These are phyloP conservation scores for Cercis canadensis DNA, from an alignment of 306 rosid species.

Conservation along the genomic window DNA sequence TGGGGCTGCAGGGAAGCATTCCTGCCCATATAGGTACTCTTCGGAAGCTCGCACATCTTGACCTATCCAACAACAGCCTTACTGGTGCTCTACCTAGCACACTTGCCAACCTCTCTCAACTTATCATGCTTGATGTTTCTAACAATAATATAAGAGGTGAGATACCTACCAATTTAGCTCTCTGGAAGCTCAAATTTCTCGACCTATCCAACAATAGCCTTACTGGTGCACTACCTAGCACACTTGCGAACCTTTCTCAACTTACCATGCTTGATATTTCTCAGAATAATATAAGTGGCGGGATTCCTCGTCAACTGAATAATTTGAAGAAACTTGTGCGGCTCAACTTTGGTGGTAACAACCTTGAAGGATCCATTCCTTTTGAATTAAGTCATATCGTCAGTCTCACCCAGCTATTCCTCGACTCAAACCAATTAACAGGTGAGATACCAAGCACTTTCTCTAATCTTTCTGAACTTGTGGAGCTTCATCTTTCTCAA, in stretches of 20 bases:
- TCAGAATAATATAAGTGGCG: too few species aligned
- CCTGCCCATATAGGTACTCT: too few species aligned
- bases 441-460: too few species aligned
- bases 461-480: too few species aligned
- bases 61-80: neutral
- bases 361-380: too few species aligned
- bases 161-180: too few species aligned
- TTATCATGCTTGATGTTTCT: neutral
- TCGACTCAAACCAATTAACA: too few species aligned
- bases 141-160: neutral
- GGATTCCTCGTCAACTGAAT: too few species aligned
- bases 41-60: neutral
- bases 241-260: constrained; percentile 1
- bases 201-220: neutral
- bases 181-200: neutral
- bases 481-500: neutral
- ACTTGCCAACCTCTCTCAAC: neutral
- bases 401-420: neutral
- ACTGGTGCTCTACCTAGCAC: constrained; percentile 3
- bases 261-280: neutral
- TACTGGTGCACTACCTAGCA: neutral
- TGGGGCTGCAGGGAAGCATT: too few species aligned
- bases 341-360: too few species aligned
- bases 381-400: too few species aligned
- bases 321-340: too few species aligned